These are phyloP conservation scores for Mortierella sp. DNA, from an alignment of 371 early-diverging fungal species.

Conservation along the genomic window DNA sequence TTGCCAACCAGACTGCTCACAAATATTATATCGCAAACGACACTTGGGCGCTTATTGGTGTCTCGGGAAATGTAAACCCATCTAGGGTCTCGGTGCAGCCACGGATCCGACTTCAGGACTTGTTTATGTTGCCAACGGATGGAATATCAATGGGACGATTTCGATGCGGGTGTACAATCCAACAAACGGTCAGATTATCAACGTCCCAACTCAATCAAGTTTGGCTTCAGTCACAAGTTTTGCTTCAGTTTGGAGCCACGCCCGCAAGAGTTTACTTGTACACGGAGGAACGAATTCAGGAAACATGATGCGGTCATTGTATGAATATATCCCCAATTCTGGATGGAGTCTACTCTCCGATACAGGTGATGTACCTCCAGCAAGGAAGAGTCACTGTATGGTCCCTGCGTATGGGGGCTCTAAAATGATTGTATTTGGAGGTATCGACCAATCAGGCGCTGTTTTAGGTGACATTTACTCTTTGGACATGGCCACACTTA, in stretches of 20 bases:
- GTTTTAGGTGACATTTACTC: conserved; percentile 19
- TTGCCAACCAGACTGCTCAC: conserved; percentile 49
- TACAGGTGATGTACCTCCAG: conserved; percentile 21
- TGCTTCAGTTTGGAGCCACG: conserved; percentile 13
- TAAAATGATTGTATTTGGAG: conserved; percentile 41
- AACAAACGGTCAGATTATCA: not conserved
- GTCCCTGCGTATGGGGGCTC: conserved; percentile 30
- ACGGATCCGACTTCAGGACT: conserved; percentile 22
- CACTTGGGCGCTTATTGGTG: not conserved
- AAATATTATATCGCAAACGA: conserved; percentile 21
- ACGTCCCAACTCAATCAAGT: not conserved
- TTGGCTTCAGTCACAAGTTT: not conserved
- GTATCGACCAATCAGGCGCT: not conserved
- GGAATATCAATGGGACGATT: not conserved
- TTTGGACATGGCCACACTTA: conserved; percentile 12
- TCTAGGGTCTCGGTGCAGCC: not conserved
- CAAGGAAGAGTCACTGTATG: conserved; percentile 31
- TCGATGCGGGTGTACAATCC: conserved; percentile 18
- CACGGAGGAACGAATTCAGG: conserved; percentile 9
- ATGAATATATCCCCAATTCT: conserved; percentile 6
- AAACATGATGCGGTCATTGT: conserved; percentile 2
- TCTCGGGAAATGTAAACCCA: not conserved
- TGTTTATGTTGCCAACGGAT: conserved; percentile 24
- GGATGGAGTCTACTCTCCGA: conserved; percentile 7
- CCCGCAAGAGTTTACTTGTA: conserved; percentile 9